Evolutionary conservation across 306 rosid species (phyloP), one percentile per base, ranked within the genome.

Genomic region (Urtica urens): DNA sequence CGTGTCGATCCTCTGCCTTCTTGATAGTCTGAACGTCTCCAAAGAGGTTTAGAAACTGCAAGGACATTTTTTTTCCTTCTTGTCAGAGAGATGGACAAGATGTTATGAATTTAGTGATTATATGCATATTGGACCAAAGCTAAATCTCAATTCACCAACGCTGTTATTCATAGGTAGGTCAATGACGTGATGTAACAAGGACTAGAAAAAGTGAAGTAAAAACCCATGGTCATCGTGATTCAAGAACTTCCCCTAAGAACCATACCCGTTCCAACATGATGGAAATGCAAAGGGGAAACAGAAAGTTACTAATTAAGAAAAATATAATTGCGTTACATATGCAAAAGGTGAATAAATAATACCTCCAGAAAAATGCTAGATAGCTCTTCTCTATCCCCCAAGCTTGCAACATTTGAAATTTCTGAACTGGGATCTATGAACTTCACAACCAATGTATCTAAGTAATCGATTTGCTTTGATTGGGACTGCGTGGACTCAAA

Each of bases 291-390:
- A 28, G 33, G 6, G 10, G 10, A 28, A 28, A 28, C 4, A 4
- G 33, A 28, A 28, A 28, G 33, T 4, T 4, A 28, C 4, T 28
- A 10, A 10, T 4, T 4, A 10, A 4, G 33, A 28, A 28, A 28
- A 28, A 28, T 28, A 28, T 28, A n/a, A n/a, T n/a, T n/a, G n/a
- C n/a, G n/a, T n/a, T n/a, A n/a, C 33, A 28, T 4, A 28, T 28
- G 6, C 4, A 4, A 10, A 28, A 4, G 33, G 10, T 28, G 33
- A 28, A 4, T 28, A 28, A 28, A 11, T 43, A 35, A 31, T 67
- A 82, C 99, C 94, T 92, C 99, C 64, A 92, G 64, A 71, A 64
- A 92, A 43, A 92, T 92, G 75, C 79, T 65, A 37, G 99, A 92
- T 49, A 92, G 68, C 59, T 85, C 96, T 54, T 92, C 99, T 53